Evolutionary conservation across 441 rosid genomes (phyloP), one percentile per base, ranked within the genome.

Genomic region (Populus hybrid): DNA sequence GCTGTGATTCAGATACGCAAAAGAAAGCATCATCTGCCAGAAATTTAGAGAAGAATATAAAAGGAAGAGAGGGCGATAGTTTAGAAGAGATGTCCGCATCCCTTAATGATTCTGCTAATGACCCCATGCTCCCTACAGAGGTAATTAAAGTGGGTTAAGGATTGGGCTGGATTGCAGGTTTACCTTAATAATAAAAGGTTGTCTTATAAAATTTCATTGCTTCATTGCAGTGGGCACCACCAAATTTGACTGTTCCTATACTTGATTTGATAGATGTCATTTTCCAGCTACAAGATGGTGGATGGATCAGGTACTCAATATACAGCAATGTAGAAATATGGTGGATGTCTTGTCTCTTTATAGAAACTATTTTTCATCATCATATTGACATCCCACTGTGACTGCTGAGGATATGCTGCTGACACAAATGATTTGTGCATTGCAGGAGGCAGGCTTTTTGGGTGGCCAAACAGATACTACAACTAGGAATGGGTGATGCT

Each of bases 401-500:
- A 46, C 64, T 59, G 32, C 34, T 74, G 75, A 67, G 26, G 34
- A 6, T 75, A 26, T 36, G 36, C 67, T 40, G 28, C 19, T 46
- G 69, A 32, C 23, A 19, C 69, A 81, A 16, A 53, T 74, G 61
- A 67, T 81, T 67, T 78, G 30, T 79, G 75, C 76, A 71, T 66
- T 67, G 32, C 85, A 97, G 99, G 92, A 88, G 99, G 86, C 88
- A 97, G 85, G 97, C 98, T 19, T 97, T 97, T 77, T 94, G 99
- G 99, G 97, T 94, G 72, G 98, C 93, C 76, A 97, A 97, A 86
- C 99, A 97, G 86, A 81, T 97, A 75, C 89, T 97, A 67, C 99
- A 94, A 76, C 91, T 97, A 75, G 99, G 99, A 83, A 97, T 97
- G 98, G 98, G 99, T 10, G 99, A 97, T 88, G 99, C 99, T 38